These are phyloP conservation scores for Xylaria acuta DNA, from an alignment of 495 filamentous ascomycete species.

Conservation along the genomic window DNA sequence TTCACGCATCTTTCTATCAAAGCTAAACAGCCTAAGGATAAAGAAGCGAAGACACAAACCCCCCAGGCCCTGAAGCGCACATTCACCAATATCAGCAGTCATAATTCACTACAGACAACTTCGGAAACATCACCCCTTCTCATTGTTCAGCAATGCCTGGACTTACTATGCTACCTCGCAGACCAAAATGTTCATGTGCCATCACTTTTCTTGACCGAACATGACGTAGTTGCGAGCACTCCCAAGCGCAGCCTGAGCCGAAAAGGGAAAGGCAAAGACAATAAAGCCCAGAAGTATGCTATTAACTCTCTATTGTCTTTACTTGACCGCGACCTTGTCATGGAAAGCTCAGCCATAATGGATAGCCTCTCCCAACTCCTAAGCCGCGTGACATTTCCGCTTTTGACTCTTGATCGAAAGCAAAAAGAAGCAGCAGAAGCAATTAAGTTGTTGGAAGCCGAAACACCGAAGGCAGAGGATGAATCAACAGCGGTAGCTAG, in stretches of 20 bases:
- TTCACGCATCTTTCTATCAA: conserved; percentile 91
- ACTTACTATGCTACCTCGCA: conserved; percentile 78
- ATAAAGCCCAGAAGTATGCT: conserved; percentile 86
- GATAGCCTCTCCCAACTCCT: conserved; percentile 87
- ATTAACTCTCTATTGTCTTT: conserved; percentile 88
- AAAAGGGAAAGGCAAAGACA: conserved; percentile 88
- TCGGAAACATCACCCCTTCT: conserved; percentile 89
- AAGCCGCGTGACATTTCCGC: conserved; percentile 84
- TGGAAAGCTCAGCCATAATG: conserved; percentile 95
- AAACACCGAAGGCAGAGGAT: conserved; percentile 41
- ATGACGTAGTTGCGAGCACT: conserved; percentile 72
- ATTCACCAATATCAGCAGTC: conserved; percentile 60
- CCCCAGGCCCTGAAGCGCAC: conserved; percentile 77
- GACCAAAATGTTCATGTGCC: conserved; percentile 81
- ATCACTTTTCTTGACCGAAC: conserved; percentile 94
- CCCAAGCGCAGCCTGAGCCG: conserved; percentile 78
- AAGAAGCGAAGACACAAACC: conserved; percentile 69
- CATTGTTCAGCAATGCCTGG: conserved; percentile 94
- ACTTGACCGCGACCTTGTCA: conserved; percentile 88
- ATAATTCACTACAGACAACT: conserved; percentile 56
- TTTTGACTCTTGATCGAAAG: conserved; percentile 81
- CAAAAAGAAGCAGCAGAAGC: conserved; percentile 73
- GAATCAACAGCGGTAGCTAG: conserved; percentile 21
- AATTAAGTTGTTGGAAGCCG: conserved; percentile 60
- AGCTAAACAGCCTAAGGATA: conserved; percentile 77